Percentiles rank a stretch among this genome's conserved stretches.
phyloP scores from a whole-genome alignment of 2,329 filamentous ascomycete genomes.

The Niveomyces coronatus region DNA sequence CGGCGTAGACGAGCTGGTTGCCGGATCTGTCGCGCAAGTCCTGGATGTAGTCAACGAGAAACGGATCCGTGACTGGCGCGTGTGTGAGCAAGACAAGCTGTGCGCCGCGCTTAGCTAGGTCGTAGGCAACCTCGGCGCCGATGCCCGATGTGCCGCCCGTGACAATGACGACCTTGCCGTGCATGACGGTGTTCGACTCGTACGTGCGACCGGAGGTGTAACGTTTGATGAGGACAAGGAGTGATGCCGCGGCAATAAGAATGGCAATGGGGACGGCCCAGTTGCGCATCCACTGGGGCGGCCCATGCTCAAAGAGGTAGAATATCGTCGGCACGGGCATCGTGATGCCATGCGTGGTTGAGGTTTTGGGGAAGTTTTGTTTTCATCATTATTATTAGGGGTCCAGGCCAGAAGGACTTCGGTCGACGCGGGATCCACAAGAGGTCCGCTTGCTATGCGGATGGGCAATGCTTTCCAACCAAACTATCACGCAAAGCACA shows the following conservation, averaged over 20 bases:
- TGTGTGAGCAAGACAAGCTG: constrained; percentile 87
- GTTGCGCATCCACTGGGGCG: constrained; percentile 37
- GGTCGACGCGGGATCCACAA: constrained; percentile 4
- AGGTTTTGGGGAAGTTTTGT: too few relatives aligned
- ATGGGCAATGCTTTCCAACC: too few relatives aligned
- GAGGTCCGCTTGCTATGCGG: background rate
- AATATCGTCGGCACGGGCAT: constrained; percentile 46
- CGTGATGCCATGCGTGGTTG: constrained; percentile 13
- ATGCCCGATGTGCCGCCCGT: constrained; percentile 93
- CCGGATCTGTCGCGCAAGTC: constrained; percentile 67
- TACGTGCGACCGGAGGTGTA: constrained; percentile 72
- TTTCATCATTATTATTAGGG: background rate
- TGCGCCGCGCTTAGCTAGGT: constrained; percentile 71
- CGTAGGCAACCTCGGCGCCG: constrained; percentile 63
- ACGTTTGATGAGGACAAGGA: constrained; percentile 48
- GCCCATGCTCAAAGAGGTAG: constrained; percentile 35
- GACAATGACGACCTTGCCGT: constrained; percentile 86
- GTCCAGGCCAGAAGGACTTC: constrained; percentile 1
- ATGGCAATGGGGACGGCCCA: constrained; percentile 34
- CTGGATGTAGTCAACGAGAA: constrained; percentile 85
- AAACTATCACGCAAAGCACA: too few relatives aligned
- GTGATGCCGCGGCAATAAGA: constrained; percentile 23
- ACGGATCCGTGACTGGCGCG: constrained; percentile 70
- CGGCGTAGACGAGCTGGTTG: constrained; percentile 87
- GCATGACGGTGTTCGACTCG: constrained; percentile 69